A percentile compares a stretch with the other conserved stretches of the same genome.
Evolutionary conservation across 768 basidiomycete genomes (phyloP).

Genomic region (Amanita inopinata): DNA sequence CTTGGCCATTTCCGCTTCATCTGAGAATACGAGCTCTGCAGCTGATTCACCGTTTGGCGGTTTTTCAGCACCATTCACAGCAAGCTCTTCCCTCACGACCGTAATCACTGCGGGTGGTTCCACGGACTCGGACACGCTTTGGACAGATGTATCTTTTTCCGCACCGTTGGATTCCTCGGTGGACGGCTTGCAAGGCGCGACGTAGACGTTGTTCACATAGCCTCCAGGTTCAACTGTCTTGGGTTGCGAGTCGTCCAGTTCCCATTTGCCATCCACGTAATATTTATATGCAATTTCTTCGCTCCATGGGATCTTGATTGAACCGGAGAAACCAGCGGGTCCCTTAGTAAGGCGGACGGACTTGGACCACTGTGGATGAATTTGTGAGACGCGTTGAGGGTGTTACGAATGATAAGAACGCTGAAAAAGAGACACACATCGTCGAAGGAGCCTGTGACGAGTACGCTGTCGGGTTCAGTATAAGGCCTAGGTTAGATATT

Average conservation of each 20-base stretch:
- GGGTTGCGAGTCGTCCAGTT: slow-evolving; percentile 39
- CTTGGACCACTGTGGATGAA: slow-evolving; percentile 47
- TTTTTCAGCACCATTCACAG: too few species aligned
- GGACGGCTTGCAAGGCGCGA: slow-evolving; percentile 37
- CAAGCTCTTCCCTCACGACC: too few species aligned
- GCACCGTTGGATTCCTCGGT: not conserved
- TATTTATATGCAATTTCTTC: slow-evolving; percentile 67
- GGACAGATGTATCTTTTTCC: not conserved
- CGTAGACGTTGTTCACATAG: slow-evolving; percentile 62
- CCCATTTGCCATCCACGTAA: slow-evolving; percentile 68
- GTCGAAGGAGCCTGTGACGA: slow-evolving; percentile 75
- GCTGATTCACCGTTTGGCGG: too few species aligned
- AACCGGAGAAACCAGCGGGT: slow-evolving; percentile 45
- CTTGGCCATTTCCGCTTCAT: too few species aligned
- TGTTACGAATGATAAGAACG: not conserved
- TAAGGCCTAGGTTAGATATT: slow-evolving; percentile 41
- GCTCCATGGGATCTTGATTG: slow-evolving; percentile 48
- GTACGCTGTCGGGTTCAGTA: slow-evolving; percentile 41
- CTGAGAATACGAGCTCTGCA: too few species aligned
- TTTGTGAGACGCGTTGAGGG: too few species aligned
- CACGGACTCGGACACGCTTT: not conserved
- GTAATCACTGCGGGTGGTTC: not conserved
- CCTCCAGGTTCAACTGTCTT: slow-evolving; percentile 54
- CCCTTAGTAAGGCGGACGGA: slow-evolving; percentile 46
- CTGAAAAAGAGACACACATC: slow-evolving; percentile 39